Conservation (phyloP, 352 stramenopile species). For the Phytophthora hibernalis region DNA sequence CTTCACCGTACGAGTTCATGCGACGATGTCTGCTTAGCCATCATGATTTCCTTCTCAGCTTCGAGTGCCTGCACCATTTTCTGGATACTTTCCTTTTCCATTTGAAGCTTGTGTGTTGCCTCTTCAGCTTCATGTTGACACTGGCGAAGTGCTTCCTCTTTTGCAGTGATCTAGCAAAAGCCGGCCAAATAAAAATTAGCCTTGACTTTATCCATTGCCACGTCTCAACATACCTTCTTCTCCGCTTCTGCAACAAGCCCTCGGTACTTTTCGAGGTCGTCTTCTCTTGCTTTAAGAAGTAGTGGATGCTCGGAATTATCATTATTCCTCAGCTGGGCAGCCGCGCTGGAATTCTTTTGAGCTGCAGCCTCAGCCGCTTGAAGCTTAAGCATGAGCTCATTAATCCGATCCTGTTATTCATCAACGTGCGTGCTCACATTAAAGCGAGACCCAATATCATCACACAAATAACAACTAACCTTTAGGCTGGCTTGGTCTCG, state of each 20-base stretch:
- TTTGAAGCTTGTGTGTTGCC: slow-evolving; percentile 51
- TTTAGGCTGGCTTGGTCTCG: slow-evolving; percentile 55
- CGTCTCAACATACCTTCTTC: slow-evolving; percentile 51
- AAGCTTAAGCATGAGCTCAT: slow-evolving; percentile 62
- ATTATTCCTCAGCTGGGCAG: slow-evolving; percentile 26
- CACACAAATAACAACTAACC: slow-evolving; percentile 26
- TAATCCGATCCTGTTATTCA: slow-evolving; percentile 47
- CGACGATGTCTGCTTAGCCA: slow-evolving; percentile 55
- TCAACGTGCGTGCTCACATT: not conserved
- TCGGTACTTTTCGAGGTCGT: slow-evolving; percentile 63
- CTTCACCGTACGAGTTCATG: slow-evolving; percentile 58
- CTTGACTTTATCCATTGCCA: not conserved
- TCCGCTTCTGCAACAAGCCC: slow-evolving; percentile 47
- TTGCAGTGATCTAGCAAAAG: slow-evolving; percentile 44
- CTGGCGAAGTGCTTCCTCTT: slow-evolving; percentile 52
- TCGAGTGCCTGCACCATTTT: slow-evolving; percentile 60
- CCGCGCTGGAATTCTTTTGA: slow-evolving; percentile 35
- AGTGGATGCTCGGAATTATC: slow-evolving; percentile 36
- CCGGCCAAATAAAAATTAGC: not conserved
- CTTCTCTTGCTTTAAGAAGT: slow-evolving; percentile 50
- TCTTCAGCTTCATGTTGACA: slow-evolving; percentile 57
- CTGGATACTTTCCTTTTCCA: slow-evolving; percentile 54
- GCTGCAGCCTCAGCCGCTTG: slow-evolving; percentile 55
- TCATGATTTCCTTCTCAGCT: slow-evolving; percentile 57
- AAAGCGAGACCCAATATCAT: not conserved